These are phyloP conservation scores for Xylariomycetidae sp. DNA, from an alignment of 2,329 filamentous ascomycete genomes.

Conservation along the genomic window DNA sequence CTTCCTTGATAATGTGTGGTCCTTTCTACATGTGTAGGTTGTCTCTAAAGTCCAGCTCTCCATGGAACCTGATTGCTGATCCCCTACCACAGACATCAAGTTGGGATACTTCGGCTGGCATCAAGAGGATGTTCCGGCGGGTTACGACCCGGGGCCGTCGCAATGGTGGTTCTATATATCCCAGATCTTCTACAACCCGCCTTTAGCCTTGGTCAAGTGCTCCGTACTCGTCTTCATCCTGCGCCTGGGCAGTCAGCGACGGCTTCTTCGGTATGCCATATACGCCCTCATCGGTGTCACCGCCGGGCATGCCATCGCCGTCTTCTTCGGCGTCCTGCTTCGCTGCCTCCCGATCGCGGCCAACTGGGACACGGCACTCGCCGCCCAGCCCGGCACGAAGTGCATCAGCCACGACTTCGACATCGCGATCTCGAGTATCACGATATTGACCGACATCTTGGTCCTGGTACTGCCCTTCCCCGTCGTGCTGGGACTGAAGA, in stretches of 20 bases:
- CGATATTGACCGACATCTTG: slow-evolving; percentile 34
- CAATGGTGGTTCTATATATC: slow-evolving; percentile 30
- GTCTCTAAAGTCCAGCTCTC: background rate
- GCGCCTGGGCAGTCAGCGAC: slow-evolving; percentile 30
- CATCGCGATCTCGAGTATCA: slow-evolving; percentile 29
- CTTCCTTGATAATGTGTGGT: slow-evolving; percentile 12
- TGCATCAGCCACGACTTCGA: slow-evolving; percentile 30
- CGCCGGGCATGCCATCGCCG: slow-evolving; percentile 25
- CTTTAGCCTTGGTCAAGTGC: slow-evolving; percentile 37
- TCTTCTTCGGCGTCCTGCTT: slow-evolving; percentile 32
- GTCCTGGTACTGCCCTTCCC: slow-evolving; percentile 33
- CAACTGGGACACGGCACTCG: slow-evolving; percentile 27
- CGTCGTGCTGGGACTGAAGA: slow-evolving; percentile 34
- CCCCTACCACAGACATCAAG: slow-evolving; percentile 15
- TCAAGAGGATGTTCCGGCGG: slow-evolving; percentile 7
- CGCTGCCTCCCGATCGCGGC: slow-evolving; percentile 31
- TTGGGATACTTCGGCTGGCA: slow-evolving; percentile 26
- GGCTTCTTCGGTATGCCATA: slow-evolving; percentile 23
- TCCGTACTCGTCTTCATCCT: slow-evolving; percentile 38
- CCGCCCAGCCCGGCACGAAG: slow-evolving; percentile 11
- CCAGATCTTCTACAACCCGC: slow-evolving; percentile 37
- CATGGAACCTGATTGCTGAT: background rate
- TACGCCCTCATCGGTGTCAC: slow-evolving; percentile 28
- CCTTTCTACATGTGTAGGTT: slow-evolving; percentile 24
- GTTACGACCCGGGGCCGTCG: slow-evolving; percentile 10